Evolutionary conservation across 2,329 filamentous ascomycete genomes (phyloP), one percentile per base, ranked within the genome.

Genomic region (Dissoconium aciculare): DNA sequence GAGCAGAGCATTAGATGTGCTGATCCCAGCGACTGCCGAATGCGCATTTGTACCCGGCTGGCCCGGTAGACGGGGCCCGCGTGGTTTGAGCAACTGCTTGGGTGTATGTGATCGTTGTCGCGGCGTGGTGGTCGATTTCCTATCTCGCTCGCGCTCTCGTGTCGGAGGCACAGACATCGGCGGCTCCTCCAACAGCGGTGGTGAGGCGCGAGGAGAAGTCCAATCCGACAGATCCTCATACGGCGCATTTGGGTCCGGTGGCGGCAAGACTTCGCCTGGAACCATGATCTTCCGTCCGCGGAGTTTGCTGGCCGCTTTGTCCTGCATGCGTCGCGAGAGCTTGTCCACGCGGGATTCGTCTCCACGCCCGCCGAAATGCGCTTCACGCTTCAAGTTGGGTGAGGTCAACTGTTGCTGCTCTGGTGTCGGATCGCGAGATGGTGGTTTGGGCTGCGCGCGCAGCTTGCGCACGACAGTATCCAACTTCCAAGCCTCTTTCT

Each of bases 381-480:
- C 41, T 32, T 52, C 49, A 11, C 48, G 41, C 37, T 50, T 52
- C 15, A 53, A 38, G 16, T 53, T 53, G 2, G 50, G 49, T 17
- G 47, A 52, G 11, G 50, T 53, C 33, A 53, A 34, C 4, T 42
- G 45, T 25, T 40, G 40, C 38, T 50, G 47, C 32, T 51, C 48
- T 2, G 54, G 69, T 2, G 68, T 70, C n/a, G 71, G 67, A 41
- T 74, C 71, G 40, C 67, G 62, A 12, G 67, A 71, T 3, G 68
- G 64, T 11, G 69, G 71, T 49, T 69, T 63, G 2, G 71, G 70
- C 28, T 75, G 61, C 8, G 67, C 64, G 37, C 72, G 63, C 12
- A 77, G 62, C 53, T 75, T 76, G 43, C 64, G 62, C 34, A 64
- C 67, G 44, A 77, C 74, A 34, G 66, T 64, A 30, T 62, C 63